phyloP scores from a whole-genome alignment of 331 rosid genomes.

The Telfairia occidentalis region DNA sequence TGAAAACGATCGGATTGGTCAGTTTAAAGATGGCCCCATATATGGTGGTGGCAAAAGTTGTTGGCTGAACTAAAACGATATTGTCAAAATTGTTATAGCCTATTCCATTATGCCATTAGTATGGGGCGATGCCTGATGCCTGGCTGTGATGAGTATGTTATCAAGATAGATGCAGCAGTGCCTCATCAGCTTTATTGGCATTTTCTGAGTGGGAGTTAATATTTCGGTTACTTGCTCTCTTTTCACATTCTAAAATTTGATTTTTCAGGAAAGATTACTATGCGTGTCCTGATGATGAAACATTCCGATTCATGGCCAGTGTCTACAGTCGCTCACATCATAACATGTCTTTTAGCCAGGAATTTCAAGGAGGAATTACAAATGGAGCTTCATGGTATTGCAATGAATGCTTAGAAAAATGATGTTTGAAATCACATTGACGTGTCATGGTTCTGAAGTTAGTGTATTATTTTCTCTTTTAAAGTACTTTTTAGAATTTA shows the following conservation, averaged over 20 bases:
- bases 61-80: not conserved
- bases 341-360: constrained; percentile 80
- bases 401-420: constrained; percentile 18
- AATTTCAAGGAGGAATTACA: constrained; percentile 68
- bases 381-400: constrained; percentile 86
- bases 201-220: not conserved
- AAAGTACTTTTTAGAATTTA: constrained; percentile 18
- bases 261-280: constrained; percentile 53
- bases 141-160: not conserved
- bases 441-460: not conserved
- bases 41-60: not conserved
- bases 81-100: not conserved
- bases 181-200: not conserved
- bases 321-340: constrained; percentile 76
- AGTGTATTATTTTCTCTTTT: not conserved
- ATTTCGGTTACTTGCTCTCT: not conserved
- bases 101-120: not conserved
- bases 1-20: not conserved
- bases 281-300: constrained; percentile 81
- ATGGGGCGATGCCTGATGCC: not conserved
- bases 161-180: not conserved
- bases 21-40: not conserved
- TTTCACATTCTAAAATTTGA: not conserved
- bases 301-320: constrained; percentile 71
- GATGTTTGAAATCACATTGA: constrained; percentile 1